phyloP scores from a whole-genome alignment of 805 yeast species.

The Candida anglica region DNA sequence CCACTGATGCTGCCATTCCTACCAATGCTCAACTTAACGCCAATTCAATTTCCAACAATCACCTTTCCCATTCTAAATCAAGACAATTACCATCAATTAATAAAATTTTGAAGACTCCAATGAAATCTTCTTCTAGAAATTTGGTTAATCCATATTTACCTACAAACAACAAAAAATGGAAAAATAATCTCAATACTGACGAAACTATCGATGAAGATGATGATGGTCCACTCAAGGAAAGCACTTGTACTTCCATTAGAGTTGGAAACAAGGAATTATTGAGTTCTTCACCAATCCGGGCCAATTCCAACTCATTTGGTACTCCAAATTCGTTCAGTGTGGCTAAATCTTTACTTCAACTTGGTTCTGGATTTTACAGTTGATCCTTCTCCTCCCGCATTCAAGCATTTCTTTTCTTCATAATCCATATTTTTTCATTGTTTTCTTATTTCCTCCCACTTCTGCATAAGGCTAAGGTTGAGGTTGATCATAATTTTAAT shows the following conservation, averaged over 20 bases:
- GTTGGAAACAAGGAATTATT: constrained; percentile 18
- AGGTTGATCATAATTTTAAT: too few relatives aligned
- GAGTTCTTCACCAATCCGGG: constrained; percentile 29
- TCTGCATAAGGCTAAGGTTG: too few relatives aligned
- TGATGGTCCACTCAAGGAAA: constrained; percentile 8
- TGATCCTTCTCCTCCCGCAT: too few relatives aligned
- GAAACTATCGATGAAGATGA: constrained; percentile 17
- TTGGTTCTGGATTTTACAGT: constrained; percentile 20
- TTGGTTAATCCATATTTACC: constrained; percentile 8
- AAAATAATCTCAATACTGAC: constrained; percentile 13
- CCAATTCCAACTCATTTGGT: constrained; percentile 21
- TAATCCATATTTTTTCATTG: too few relatives aligned
- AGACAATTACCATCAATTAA: constrained; percentile 34
- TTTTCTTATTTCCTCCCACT: too few relatives aligned
- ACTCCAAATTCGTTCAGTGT: constrained; percentile 44
- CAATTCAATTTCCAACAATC: constrained; percentile 7
- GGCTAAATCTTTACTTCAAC: constrained; percentile 42
- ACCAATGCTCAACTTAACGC: not conserved
- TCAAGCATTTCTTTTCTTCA: too few relatives aligned
- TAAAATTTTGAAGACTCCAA: constrained; percentile 42
- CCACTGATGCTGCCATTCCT: constrained; percentile 3
- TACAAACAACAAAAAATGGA: not conserved
- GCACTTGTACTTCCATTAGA: constrained; percentile 1
- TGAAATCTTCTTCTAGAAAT: constrained; percentile 25
- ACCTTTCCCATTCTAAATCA: not conserved